Base-by-base conservation (phyloP, 2,329 filamentous ascomycete genomes). In the Ophiocordyceps camponoti-leonardi region DNA sequence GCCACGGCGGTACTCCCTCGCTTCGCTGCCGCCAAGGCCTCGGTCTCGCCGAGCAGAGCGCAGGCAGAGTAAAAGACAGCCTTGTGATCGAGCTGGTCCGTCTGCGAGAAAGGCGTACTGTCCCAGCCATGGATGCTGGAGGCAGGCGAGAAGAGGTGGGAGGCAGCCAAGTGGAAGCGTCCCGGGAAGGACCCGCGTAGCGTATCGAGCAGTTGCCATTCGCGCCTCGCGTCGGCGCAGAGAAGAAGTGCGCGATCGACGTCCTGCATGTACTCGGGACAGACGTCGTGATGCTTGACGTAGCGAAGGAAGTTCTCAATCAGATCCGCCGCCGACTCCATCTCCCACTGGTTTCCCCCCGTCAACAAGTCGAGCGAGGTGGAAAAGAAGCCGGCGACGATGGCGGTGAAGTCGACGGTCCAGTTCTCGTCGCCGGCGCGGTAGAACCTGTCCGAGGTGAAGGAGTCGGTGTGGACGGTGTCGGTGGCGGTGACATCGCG, bases 301-400 rank as follows among this genome's bases (percentile, higher is more conserved):
- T 95, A 98, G 51, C 86, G 84, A 50, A 94, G 75, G 57, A 96
- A 96, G 57, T 92, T 94, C 48, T 77, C 75, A 39, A 95, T 69
- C 0, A 93, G 75, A 31, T 73, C 71, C 19, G 80, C 76, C 3
- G 77, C 78, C 4, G 46, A 45, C n/a, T 72, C 63, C 49, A 87
- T 70, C 13, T 71, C 62, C 0, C 64, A 58, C 16, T 63, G 67
- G 13, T 78, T 72, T 43, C 76, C 74, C 18, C 74, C 68, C 35
- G 75, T 74, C 35, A 75, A 65, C 23, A 65, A 65, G 0, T 75
- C 70, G 6, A 83, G 71, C 2, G 50, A 45, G 10, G 67, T 76
- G 60, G 65, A 88, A 74, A 95, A 64, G 59, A 85, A 98, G 0
- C 83, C 86, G 37, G 82, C 81, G 0, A 73, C 81, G 37, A 95